Evolutionary conservation across 257 asterid genomes (phyloP), one percentile per base, ranked within the genome.

Genomic region (Nemophila menziesii): DNA sequence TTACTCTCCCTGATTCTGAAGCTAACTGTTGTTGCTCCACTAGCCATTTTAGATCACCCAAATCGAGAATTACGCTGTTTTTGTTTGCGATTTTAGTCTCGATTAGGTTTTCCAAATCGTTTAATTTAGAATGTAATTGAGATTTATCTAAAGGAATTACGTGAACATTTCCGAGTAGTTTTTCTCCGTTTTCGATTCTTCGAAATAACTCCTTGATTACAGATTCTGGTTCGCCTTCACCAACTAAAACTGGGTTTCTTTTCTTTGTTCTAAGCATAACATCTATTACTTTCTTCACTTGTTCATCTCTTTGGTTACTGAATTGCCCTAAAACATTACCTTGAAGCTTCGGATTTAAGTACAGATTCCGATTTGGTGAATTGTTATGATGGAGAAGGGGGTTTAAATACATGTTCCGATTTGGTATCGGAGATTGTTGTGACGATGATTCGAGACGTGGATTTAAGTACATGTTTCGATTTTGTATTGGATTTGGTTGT

Each of bases 11-110:
- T 0, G 46, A 46, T 61, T 82, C 97, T 0, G 93, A 71, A 41
- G 74, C 71, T 56, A 55, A 63, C 56, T 55, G 75, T 47, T 56
- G 83, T 56, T 65, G 84, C 69, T 89, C 96, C 48, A 89, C 93
- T 56, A 89, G 77, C 95, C 98, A 89, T 57, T 78, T 83, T 74
- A 89, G 65, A 64, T 89, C 92, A 22, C 97, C 97, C 75, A 89
- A 74, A 68, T 89, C 85, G 48, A 89, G 67, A 68, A 89, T 63
- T 67, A 89, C 72, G 0, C 86, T 83, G 0, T 86, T 82, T n/a
- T n/a, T n/a, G 39, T 26, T 51, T 9, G 55, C 59, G 11, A 78
- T 57, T 70, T 39, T 78, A n/a, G 47, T 53, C 57, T 70, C 87
- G 16, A 84, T 72, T 56, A 56, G 38, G 15, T 46, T 62, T 33